Evolutionary conservation across 306 rosid genomes (phyloP), one percentile per base, ranked within the genome.

Genomic region (Heteromeles arbutifolia): DNA sequence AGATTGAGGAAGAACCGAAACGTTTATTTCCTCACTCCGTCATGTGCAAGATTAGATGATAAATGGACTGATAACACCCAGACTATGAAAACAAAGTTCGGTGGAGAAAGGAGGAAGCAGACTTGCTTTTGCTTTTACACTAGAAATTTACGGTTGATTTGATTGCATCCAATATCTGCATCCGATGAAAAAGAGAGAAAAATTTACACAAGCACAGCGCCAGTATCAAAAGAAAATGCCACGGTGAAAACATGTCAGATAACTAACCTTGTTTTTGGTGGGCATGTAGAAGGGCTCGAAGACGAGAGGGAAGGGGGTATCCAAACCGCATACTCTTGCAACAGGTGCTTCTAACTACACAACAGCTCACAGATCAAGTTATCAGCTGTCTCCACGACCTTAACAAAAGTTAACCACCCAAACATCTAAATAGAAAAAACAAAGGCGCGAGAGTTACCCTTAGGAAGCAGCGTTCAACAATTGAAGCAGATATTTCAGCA

Each of bases 221-320:
- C 2, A 3, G 53, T 28, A 77, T 26, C 31, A 28, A 9, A 43
- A 43, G 11, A 26, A 41, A 72, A 58, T 12, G n/a, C 26, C 54
- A 15, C 21, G 21, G 8, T 48, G 45, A 45, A 65, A 69, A 6
- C 19, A 50, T 14, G 32, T 8, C 24, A 68, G 24, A 37, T 4
- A 45, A 50, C 83, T 78, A 79, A 90, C 99, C 90, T 95, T 95
- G 83, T 90, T 90, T 86, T 92, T 95, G 63, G 90, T 90, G 54
- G 99, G 99, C 93, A 95, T 79, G 82, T 95, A 95, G 90, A 92
- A 92, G 24, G 99, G 99, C 82, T 95, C 97, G 69, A 95, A 95
- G 72, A 95, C 96, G 67, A 95, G 93, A 64, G 99, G 99, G 77
- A 95, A 95, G 41, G 97, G 99, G 26, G 97, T 95, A 87, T 95